Conservation (phyloP, 129 eudicot species). For the Sambucus nigra region DNA sequence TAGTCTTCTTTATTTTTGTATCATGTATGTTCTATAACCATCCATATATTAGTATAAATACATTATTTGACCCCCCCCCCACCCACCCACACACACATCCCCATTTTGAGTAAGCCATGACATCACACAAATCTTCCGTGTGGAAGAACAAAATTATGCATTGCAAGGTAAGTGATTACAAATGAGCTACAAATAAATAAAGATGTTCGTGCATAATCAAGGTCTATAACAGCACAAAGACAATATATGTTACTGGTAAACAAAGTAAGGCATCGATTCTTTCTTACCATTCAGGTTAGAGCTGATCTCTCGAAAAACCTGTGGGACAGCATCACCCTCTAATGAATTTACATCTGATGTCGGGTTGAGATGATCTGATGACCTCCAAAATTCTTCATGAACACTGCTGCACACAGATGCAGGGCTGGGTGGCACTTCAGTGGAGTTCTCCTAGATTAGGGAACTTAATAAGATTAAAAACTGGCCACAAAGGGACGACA, state of each 20-base stretch:
- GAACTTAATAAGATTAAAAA: neutral
- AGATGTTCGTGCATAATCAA: too few relatives aligned
- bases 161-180: too few relatives aligned
- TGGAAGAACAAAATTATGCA: too few relatives aligned
- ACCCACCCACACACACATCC: too few relatives aligned
- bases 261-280: neutral
- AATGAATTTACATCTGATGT: conserved; percentile 43
- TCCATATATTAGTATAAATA: too few relatives aligned
- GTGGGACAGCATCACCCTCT: conserved; percentile 42
- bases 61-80: too few relatives aligned
- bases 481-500: neutral
- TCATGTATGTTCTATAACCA: too few relatives aligned
- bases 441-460: conserved; percentile 59
- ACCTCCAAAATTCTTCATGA: conserved; percentile 68
- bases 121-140: too few relatives aligned
- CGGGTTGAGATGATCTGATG: conserved; percentile 56
- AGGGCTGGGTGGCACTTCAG: conserved; percentile 99
- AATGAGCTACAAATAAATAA: too few relatives aligned
- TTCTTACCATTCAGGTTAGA: conserved; percentile 65
- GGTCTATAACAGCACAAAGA: too few relatives aligned
- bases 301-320: conserved; percentile 74
- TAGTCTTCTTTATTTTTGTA: too few relatives aligned
- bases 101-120: too few relatives aligned
- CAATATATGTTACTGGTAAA: neutral
- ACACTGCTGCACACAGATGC: conserved; percentile 88